These are phyloP conservation scores for Aureobasidium pullulans DNA, from an alignment of 2,329 filamentous ascomycete species.

Conservation along the genomic window DNA sequence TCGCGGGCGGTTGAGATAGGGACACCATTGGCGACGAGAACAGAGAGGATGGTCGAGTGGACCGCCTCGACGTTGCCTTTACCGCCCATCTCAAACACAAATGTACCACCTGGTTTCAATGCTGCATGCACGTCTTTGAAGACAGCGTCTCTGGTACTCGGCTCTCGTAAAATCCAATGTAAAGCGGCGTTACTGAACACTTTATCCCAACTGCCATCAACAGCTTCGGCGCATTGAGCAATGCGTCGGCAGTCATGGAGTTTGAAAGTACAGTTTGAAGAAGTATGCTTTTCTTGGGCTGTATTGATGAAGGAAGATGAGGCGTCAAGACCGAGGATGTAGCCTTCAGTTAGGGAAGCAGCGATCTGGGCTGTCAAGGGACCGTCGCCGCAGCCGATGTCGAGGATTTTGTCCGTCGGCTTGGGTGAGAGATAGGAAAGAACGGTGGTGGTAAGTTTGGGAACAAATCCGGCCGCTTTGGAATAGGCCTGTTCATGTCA, in stretches of 20 bases:
- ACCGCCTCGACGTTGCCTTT: conserved; percentile 62
- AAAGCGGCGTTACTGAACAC: conserved; percentile 38
- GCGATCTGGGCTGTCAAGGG: conserved; percentile 33
- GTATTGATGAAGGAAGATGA: conserved; percentile 34
- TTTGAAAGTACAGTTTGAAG: conserved; percentile 22
- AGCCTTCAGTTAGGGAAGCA: conserved; percentile 18
- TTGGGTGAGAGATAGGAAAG: conserved; percentile 29
- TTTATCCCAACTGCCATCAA: conserved; percentile 29
- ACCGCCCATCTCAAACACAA: conserved; percentile 66
- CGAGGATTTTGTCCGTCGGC: conserved; percentile 31
- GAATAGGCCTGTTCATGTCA: conserved; percentile 23
- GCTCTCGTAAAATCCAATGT: conserved; percentile 44
- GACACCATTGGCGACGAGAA: conserved; percentile 44
- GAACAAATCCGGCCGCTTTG: conserved; percentile 35
- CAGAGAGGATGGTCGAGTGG: conserved; percentile 49
- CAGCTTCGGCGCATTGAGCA: conserved; percentile 16
- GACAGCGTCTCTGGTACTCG: conserved; percentile 40
- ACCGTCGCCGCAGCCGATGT: conserved; percentile 35
- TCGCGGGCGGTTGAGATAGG: conserved; percentile 43
- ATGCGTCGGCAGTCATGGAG: conserved; percentile 28
- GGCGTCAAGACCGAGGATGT: conserved; percentile 34
- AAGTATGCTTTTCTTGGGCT: conserved; percentile 23
- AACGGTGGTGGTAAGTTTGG: conserved; percentile 33
- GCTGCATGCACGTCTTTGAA: conserved; percentile 47
- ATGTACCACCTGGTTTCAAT: conserved; percentile 49